Conservation (phyloP, 768 basidiomycete genomes). For the Roridomyces roridus region DNA sequence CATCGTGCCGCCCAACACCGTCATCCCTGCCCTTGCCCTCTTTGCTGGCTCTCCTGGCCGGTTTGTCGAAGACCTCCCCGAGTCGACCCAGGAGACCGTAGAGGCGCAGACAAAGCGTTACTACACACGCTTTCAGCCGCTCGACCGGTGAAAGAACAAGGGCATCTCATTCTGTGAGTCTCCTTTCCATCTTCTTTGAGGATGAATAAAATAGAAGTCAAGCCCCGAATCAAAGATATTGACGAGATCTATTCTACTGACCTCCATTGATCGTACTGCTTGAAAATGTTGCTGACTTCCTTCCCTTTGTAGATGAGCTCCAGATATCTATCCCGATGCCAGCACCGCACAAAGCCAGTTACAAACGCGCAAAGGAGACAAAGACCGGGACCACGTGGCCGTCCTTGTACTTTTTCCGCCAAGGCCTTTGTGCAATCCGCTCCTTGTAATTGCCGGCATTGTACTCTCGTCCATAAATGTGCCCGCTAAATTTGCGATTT, state of each 20-base stretch:
- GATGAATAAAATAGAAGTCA: constrained; percentile 34
- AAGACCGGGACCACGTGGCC: constrained; percentile 10
- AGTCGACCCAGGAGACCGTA: constrained; percentile 92
- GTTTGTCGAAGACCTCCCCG: constrained; percentile 85
- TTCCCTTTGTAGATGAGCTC: background rate
- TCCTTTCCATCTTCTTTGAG: background rate
- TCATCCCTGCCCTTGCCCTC: constrained; percentile 85
- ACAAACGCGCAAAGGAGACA: background rate
- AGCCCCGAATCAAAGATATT: constrained; percentile 30
- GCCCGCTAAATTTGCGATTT: background rate
- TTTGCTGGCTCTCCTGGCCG: constrained; percentile 91
- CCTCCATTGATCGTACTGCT: background rate
- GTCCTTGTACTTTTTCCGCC: background rate
- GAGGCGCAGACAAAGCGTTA: constrained; percentile 86
- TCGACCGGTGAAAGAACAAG: constrained; percentile 38
- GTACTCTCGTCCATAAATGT: constrained; percentile 12
- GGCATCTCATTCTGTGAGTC: constrained; percentile 8
- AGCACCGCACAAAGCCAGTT: background rate
- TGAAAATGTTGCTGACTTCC: background rate
- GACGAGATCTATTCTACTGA: constrained; percentile 24
- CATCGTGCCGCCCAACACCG: constrained; percentile 89
- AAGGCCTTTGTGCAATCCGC: too few species aligned
- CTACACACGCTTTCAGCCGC: constrained; percentile 82
- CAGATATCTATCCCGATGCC: background rate
- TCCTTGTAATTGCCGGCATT: constrained; percentile 3